Evolutionary conservation across 2,329 filamentous ascomycete genomes (phyloP).

Genomic region (Colletotrichum sidae): DNA sequence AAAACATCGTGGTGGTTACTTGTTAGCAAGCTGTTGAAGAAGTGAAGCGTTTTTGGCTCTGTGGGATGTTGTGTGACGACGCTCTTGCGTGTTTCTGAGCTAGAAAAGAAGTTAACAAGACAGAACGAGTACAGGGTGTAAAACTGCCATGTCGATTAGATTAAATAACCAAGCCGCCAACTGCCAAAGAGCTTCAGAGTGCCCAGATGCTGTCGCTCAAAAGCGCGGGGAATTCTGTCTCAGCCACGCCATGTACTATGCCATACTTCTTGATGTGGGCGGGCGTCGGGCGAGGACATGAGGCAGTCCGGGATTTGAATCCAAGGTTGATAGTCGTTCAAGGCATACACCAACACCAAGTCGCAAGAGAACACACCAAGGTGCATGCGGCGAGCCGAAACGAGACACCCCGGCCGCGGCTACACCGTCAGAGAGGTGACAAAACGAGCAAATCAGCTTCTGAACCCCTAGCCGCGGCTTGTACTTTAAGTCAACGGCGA

Average conservation of each 20-base stretch:
- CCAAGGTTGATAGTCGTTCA: background rate
- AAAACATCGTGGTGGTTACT: background rate
- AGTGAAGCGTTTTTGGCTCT: background rate
- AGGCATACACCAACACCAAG: background rate
- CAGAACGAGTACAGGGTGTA: too few species aligned
- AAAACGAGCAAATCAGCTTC: background rate
- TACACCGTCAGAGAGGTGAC: background rate
- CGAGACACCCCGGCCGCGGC: background rate
- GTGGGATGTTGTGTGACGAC: too few species aligned
- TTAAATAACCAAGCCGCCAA: constrained; percentile 8
- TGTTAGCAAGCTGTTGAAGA: background rate
- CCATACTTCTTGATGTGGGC: background rate
- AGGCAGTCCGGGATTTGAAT: background rate
- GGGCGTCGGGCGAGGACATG: constrained; percentile 6
- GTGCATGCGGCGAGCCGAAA: constrained; percentile 3
- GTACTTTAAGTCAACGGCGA: too few species aligned
- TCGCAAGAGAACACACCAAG: background rate
- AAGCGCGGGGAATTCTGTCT: constrained; percentile 5
- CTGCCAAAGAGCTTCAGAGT: background rate
- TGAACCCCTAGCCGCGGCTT: too few species aligned
- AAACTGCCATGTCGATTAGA: background rate
- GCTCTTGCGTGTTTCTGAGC: too few species aligned
- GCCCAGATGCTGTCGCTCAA: background rate
- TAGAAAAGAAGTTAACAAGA: background rate
- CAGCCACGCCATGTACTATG: background rate